A percentile compares a stretch with the other conserved stretches of the same genome.
These are phyloP conservation scores for Wallacemonas sp. DNA, from an alignment of 208 protist species.

Conservation along the genomic window DNA sequence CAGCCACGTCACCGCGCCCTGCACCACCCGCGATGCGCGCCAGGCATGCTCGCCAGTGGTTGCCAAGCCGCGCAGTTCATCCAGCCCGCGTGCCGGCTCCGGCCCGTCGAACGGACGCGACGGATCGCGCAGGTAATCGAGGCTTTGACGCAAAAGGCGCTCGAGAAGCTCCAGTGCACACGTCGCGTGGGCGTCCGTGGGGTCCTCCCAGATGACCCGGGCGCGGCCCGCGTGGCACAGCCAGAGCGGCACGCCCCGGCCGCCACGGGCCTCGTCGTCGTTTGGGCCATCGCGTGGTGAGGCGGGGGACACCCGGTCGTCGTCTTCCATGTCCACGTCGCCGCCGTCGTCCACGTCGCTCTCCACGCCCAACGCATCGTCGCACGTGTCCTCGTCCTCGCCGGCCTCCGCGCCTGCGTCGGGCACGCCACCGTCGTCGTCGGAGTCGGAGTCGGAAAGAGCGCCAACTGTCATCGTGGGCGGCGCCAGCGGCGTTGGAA, in stretches of 20 bases:
- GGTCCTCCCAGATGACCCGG: background rate
- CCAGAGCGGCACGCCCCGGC: background rate
- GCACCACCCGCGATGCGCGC: background rate
- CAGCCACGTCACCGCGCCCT: background rate
- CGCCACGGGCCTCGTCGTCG: background rate
- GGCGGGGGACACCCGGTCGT: too few species aligned
- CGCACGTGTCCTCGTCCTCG: background rate
- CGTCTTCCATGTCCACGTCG: too few species aligned
- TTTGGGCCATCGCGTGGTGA: too few species aligned
- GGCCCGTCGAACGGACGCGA: background rate
- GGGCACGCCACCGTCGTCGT: background rate
- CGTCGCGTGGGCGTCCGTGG: slow-evolving; percentile 5
- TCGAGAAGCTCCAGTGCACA: background rate
- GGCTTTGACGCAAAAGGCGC: background rate
- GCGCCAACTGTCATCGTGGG: background rate
- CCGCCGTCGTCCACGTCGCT: too few species aligned
- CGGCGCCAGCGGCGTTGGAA: background rate
- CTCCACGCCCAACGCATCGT: too few species aligned
- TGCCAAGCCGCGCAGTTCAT: background rate
- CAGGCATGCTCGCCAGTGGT: background rate
- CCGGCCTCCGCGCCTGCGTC: background rate
- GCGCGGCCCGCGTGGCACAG: background rate
- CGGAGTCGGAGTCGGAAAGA: background rate
- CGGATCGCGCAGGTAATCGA: slow-evolving; percentile 1
- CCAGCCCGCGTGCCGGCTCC: background rate